Evolutionary conservation across 768 basidiomycete species (phyloP).

Genomic region (Tulasnella sp.): DNA sequence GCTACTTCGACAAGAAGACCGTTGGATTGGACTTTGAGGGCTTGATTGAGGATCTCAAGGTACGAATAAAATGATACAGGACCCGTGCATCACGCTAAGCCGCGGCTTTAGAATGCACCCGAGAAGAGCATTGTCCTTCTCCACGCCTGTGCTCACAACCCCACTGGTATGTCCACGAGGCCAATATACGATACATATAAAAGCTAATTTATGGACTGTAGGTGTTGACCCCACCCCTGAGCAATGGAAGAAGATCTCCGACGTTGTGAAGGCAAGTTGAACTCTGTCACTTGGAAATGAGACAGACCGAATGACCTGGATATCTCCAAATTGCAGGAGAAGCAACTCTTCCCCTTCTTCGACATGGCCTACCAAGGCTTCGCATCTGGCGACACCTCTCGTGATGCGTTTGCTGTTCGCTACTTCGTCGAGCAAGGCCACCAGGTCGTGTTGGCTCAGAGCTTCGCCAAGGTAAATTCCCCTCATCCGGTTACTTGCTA

Average conservation of each 20-base stretch:
- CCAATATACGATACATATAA: neutral
- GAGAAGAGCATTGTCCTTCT: constrained; percentile 80
- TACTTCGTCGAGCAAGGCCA: constrained; percentile 90
- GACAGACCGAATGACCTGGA: neutral
- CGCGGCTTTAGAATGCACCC: constrained; percentile 53
- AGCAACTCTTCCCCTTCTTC: constrained; percentile 93
- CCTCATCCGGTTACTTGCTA: neutral
- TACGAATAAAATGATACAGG: constrained; percentile 38
- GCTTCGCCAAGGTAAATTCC: constrained; percentile 74
- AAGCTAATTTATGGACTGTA: neutral
- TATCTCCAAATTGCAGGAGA: constrained; percentile 45
- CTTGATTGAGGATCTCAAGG: constrained; percentile 81
- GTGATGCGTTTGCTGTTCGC: constrained; percentile 92
- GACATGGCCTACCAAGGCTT: constrained; percentile 99
- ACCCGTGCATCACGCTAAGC: neutral
- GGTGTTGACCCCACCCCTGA: constrained; percentile 86
- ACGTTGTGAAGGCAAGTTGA: constrained; percentile 58
- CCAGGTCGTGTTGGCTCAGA: constrained; percentile 86
- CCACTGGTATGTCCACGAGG: constrained; percentile 37
- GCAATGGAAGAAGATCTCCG: constrained; percentile 89
- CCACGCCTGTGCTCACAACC: constrained; percentile 98
- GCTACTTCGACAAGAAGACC: constrained; percentile 90
- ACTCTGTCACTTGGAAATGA: neutral
- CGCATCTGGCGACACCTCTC: constrained; percentile 85
- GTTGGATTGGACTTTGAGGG: constrained; percentile 90